Base-by-base conservation (phyloP, 2,329 filamentous ascomycete species). In the Geosmithia flava region DNA sequence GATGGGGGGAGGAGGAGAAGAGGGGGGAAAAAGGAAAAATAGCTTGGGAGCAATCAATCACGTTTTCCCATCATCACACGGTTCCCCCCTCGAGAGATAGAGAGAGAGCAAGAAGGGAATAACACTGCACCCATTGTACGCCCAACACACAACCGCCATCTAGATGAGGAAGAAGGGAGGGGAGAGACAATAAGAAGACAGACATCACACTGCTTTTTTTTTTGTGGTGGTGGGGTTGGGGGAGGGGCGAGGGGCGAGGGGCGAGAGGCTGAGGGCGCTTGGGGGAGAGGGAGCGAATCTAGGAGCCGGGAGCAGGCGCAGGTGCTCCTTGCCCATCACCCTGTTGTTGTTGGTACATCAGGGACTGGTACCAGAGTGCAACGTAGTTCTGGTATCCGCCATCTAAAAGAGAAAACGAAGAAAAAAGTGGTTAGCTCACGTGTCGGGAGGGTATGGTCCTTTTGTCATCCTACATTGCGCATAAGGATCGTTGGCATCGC, bases 361-460 rank as follows among this genome's bases (percentile, higher is more conserved):
- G 58, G 29, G 84, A 85, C 59, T 86, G 81, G 67, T 88, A 90
- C 86, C 86, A 93, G 56, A 90, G 72, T 41, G 83, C 79, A 50
- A 88, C 67, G 61, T 91, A 93, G 56, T 83, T 83, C 56, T 89
- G 77, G 64, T 91, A 91, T 51, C 87, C 87, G 54, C 87, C 87
- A 66, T 90, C 79, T 82, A 37, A 11, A 37, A 37, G 13, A 11
- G 13, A 11, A 37, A 13, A 16, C 10, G 11, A 37, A n/a, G n/a
- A 11, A n/a, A 47, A 37, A 37, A 37, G 33, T 13, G 33, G 62
- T 62, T 55, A 52, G 53, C 13, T 19, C 48, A 44, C 48, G 49
- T 10, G 29, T 23, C 10, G n/a, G 20, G 20, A 23, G 30, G 19
- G 40, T 19, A 5, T n/a, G 27, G 30, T 37, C 33, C 33, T 37